phyloP scores from a whole-genome alignment of 2,329 filamentous ascomycete genomes.

The Didymella pomorum region DNA sequence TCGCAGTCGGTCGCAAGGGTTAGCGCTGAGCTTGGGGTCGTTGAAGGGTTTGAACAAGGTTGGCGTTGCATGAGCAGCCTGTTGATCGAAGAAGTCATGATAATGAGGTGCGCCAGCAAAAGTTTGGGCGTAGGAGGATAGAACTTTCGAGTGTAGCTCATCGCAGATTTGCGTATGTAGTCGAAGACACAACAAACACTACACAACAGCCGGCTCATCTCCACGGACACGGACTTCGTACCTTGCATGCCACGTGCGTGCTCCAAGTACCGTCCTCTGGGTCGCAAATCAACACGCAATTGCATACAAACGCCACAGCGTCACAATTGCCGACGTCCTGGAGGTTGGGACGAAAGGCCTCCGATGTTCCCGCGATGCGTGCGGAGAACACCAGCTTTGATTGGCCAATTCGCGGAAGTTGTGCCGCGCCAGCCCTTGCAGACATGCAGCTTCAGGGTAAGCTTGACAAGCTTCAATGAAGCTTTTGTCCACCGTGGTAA shows the following conservation, averaged over 20 bases:
- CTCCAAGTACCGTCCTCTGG: not conserved
- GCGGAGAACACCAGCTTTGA: slow-evolving; percentile 9
- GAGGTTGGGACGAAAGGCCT: not conserved
- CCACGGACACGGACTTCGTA: not conserved
- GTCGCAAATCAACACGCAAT: not conserved
- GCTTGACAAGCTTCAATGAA: slow-evolving; percentile 11
- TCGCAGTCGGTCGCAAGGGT: slow-evolving; percentile 92
- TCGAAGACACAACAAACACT: slow-evolving; percentile 10
- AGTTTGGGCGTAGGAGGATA: slow-evolving; percentile 5
- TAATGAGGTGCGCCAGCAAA: slow-evolving; percentile 14
- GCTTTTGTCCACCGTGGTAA: slow-evolving; percentile 1
- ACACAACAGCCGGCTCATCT: not conserved
- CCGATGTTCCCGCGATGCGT: slow-evolving; percentile 1
- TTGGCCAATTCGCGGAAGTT: slow-evolving; percentile 18
- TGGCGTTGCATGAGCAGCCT: slow-evolving; percentile 34
- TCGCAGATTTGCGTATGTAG: slow-evolving; percentile 9
- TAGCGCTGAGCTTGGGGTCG: slow-evolving; percentile 91
- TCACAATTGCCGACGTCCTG: slow-evolving; percentile 8
- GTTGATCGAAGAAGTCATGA: slow-evolving; percentile 13
- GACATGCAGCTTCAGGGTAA: slow-evolving; percentile 15
- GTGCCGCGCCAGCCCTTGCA: slow-evolving; percentile 8
- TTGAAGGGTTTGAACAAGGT: slow-evolving; percentile 84
- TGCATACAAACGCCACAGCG: slow-evolving; percentile 12
- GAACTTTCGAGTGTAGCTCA: slow-evolving; percentile 4
- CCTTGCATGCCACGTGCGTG: slow-evolving; percentile 4